These are phyloP conservation scores for Cutaneotrichosporon sp. DNA, from an alignment of 1,284 basidiomycete genomes.

Conservation along the genomic window DNA sequence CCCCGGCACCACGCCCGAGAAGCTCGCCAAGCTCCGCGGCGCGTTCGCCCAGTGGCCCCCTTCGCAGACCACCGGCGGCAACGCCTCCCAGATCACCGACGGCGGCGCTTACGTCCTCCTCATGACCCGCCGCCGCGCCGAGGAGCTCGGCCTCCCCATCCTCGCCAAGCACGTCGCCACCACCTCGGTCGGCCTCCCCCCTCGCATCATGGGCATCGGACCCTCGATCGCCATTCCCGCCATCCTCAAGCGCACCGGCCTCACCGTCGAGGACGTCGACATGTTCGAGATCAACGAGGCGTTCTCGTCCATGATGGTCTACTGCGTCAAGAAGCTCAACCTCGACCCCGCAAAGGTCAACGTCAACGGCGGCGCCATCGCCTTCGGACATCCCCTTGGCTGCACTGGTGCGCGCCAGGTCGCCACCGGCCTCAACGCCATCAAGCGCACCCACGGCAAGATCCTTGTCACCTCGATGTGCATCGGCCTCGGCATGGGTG, in stretches of 20 bases:
- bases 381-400: slow-evolving; percentile 68
- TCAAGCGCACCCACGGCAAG: slow-evolving; percentile 74
- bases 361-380: slow-evolving; percentile 87
- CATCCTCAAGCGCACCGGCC: slow-evolving; percentile 64
- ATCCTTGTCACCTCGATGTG: slow-evolving; percentile 95
- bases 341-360: slow-evolving; percentile 79
- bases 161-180: slow-evolving; percentile 87
- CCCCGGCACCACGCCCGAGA: slow-evolving; percentile 85
- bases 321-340: slow-evolving; percentile 68
- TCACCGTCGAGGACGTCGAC: slow-evolving; percentile 72
- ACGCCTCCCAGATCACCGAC: slow-evolving; percentile 93
- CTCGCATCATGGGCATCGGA: slow-evolving; percentile 86
- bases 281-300: slow-evolving; percentile 87
- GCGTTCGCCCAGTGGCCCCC: slow-evolving; percentile 82
- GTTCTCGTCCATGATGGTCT: slow-evolving; percentile 79
- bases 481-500: slow-evolving; percentile 83
- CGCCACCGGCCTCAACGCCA: slow-evolving; percentile 81
- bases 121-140: slow-evolving; percentile 79
- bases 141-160: slow-evolving; percentile 85
- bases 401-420: slow-evolving; percentile 86
- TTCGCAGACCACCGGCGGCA: slow-evolving; percentile 74
- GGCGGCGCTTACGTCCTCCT: slow-evolving; percentile 94
- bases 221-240: slow-evolving; percentile 83
- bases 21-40: slow-evolving; percentile 85
- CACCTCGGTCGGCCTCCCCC: slow-evolving; percentile 75